Conservation (phyloP, 306 rosid genomes). For the Betula pendula region DNA sequence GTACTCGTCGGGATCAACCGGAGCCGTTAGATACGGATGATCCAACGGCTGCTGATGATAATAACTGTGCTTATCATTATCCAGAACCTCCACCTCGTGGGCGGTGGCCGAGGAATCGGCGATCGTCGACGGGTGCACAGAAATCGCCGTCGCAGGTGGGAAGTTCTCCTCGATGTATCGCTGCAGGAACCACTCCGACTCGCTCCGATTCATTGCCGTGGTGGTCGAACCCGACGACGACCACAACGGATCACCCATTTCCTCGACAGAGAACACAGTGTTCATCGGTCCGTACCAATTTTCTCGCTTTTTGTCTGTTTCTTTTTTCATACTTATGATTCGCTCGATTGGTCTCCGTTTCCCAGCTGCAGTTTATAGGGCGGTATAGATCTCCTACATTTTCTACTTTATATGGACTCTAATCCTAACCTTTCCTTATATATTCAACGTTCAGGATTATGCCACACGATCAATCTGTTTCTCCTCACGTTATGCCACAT, state of each 20-base stretch:
- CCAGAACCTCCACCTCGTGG: slow-evolving; percentile 28
- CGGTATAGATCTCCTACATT: background rate
- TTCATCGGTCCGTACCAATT: slow-evolving; percentile 10
- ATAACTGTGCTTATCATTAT: slow-evolving; percentile 3
- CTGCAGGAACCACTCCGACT: slow-evolving; percentile 57
- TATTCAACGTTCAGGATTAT: background rate
- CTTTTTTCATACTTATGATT: background rate
- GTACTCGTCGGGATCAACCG: slow-evolving; percentile 33
- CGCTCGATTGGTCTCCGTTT: background rate
- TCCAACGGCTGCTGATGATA: slow-evolving; percentile 31
- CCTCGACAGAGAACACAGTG: slow-evolving; percentile 35
- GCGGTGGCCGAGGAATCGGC: slow-evolving; percentile 31
- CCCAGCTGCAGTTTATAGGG: background rate
- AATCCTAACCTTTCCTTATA: background rate
- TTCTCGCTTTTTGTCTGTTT: background rate
- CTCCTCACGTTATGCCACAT: too few species aligned
- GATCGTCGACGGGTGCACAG: slow-evolving; percentile 11
- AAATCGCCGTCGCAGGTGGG: slow-evolving; percentile 20
- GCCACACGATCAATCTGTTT: background rate
- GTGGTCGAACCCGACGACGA: slow-evolving; percentile 15
- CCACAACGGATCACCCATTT: slow-evolving; percentile 30
- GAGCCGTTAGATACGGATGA: slow-evolving; percentile 23
- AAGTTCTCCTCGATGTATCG: slow-evolving; percentile 44
- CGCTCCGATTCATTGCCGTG: slow-evolving; percentile 48
- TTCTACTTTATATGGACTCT: background rate